A percentile compares a stretch with the other conserved stretches of the same genome.
These are phyloP conservation scores for Juglanconis oblonga DNA, from an alignment of 2,329 filamentous ascomycete species.

Conservation along the genomic window DNA sequence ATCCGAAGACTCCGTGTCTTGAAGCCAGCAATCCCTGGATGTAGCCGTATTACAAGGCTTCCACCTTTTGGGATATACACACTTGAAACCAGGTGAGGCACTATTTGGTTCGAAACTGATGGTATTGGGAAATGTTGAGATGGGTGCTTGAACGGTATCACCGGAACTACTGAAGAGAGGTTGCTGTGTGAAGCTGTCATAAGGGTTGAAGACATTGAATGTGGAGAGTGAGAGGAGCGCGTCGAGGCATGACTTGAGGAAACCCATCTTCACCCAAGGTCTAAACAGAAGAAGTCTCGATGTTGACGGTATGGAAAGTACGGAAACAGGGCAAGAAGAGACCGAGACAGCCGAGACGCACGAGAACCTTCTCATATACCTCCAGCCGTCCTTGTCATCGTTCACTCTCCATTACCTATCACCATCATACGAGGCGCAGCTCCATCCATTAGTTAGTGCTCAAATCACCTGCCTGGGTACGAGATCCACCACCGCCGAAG, in stretches of 20 bases:
- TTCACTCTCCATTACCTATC: no score
- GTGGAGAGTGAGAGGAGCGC: slow-evolving; percentile 7
- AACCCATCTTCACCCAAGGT: slow-evolving; percentile 11
- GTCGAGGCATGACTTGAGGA: slow-evolving; percentile 13
- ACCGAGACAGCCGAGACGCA: no score
- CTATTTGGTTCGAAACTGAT: slow-evolving; percentile 7
- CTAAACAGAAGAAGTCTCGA: no score
- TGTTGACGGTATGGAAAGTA: not conserved
- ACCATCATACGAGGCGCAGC: no score
- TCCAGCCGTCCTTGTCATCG: no score
- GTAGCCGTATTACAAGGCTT: slow-evolving; percentile 9
- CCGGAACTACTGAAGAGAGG: slow-evolving; percentile 1
- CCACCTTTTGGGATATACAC: slow-evolving; percentile 14
- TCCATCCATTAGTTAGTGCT: not conserved
- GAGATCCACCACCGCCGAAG: not conserved
- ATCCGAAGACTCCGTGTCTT: slow-evolving; percentile 7
- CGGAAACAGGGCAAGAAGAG: not conserved
- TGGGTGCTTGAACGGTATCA: not conserved
- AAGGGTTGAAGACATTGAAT: slow-evolving; percentile 7
- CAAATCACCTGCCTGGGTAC: not conserved
- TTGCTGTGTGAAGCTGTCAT: slow-evolving; percentile 2
- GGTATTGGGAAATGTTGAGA: not conserved
- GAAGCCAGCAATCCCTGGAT: slow-evolving; percentile 16
- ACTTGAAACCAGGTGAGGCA: slow-evolving; percentile 12
- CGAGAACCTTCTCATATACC: no score